phyloP scores from a whole-genome alignment of 2,329 filamentous ascomycete genomes.

The Rhytidhysteron rufulum region DNA sequence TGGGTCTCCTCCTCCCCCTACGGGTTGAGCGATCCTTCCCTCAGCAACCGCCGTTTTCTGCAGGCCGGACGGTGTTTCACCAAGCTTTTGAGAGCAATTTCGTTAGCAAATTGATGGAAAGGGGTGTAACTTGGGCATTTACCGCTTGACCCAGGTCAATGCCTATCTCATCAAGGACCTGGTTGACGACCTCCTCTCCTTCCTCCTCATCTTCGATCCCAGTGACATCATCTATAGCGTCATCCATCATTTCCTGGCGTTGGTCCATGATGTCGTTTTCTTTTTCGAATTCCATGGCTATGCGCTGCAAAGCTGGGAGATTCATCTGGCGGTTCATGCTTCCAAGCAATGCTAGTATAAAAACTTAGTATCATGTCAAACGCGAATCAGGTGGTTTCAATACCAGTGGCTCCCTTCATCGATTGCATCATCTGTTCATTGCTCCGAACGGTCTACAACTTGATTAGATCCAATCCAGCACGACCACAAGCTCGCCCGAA shows the following conservation, averaged over 20 bases:
- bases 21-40: conserved; percentile 77
- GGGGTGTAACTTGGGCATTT: conserved; percentile 39
- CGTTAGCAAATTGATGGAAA: conserved; percentile 10
- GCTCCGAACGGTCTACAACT: conserved; percentile 89
- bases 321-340: conserved; percentile 99
- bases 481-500: not conserved
- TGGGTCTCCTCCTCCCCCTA: conserved; percentile 65
- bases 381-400: not conserved
- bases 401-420: conserved; percentile 88
- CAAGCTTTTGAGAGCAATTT: conserved; percentile 64
- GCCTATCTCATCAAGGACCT: conserved; percentile 94
- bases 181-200: conserved; percentile 93
- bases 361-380: conserved; percentile 11
- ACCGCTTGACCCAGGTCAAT: conserved; percentile 88
- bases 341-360: conserved; percentile 65
- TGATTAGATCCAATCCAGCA: conserved; percentile 12
- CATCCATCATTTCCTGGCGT: conserved; percentile 99
- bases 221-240: conserved; percentile 95
- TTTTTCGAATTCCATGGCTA: conserved; percentile 98
- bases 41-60: conserved; percentile 71
- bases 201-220: conserved; percentile 90
- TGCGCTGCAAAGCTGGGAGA: conserved; percentile 86
- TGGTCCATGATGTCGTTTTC: conserved; percentile 99
- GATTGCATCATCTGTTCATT: conserved; percentile 99
- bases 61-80: conserved; percentile 82